Evolutionary conservation across 108 stramenopile genomes (phyloP).

Genomic region (Cyclotella choctawhatcheeana): DNA sequence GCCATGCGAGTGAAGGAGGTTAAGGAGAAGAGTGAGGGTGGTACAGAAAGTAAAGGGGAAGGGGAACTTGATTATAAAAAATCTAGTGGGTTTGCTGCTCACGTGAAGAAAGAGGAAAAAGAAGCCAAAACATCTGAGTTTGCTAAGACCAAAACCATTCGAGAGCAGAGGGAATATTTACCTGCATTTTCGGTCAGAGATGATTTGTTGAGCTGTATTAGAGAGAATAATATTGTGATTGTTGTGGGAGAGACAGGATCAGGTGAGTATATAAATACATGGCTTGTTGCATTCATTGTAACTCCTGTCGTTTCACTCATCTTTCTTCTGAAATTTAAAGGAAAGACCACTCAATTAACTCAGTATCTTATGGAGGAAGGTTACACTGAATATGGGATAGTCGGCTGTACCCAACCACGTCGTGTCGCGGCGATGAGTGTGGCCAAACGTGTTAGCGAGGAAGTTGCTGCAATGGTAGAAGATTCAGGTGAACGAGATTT

Average conservation of each 20-base stretch:
- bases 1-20: slow-evolving; percentile 82
- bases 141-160: slow-evolving; percentile 88
- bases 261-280: background rate
- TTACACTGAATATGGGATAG: slow-evolving; percentile 89
- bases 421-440: slow-evolving; percentile 99
- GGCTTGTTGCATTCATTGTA: background rate
- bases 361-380: slow-evolving; percentile 98
- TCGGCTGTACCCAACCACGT: slow-evolving; percentile 96
- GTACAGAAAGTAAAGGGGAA: slow-evolving; percentile 40
- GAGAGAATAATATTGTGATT: slow-evolving; percentile 95
- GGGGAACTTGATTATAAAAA: slow-evolving; percentile 92
- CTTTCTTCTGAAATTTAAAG: slow-evolving; percentile 19
- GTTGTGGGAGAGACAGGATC: slow-evolving; percentile 95
- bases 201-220: slow-evolving; percentile 87
- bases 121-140: slow-evolving; percentile 68
- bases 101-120: slow-evolving; percentile 65
- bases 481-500: slow-evolving; percentile 58
- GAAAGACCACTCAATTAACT: slow-evolving; percentile 97
- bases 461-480: slow-evolving; percentile 78
- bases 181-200: slow-evolving; percentile 96
- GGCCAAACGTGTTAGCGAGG: slow-evolving; percentile 97
- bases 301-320: background rate
- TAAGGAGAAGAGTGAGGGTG: slow-evolving; percentile 32
- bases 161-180: slow-evolving; percentile 92
- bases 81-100: slow-evolving; percentile 84